phyloP scores from a whole-genome alignment of 768 basidiomycete genomes.

The Suillus lakei region DNA sequence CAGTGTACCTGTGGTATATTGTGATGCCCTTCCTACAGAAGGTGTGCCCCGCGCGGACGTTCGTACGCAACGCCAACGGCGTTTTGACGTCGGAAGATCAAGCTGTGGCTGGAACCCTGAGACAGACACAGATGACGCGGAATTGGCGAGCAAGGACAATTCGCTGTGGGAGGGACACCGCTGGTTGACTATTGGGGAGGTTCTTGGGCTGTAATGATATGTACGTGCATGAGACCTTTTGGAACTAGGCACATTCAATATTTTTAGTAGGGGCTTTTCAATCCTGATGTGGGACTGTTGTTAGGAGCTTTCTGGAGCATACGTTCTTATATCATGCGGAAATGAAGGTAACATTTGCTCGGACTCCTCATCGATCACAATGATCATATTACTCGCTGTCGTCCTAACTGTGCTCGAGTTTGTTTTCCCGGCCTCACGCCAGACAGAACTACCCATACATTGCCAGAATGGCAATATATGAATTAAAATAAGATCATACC shows the following conservation, averaged over 20 bases:
- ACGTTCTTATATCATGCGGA: neutral
- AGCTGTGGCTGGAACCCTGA: constrained; percentile 26
- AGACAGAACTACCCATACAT: neutral
- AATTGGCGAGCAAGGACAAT: constrained; percentile 25
- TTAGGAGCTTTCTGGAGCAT: neutral
- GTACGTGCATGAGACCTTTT: neutral
- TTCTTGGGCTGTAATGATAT: constrained; percentile 6
- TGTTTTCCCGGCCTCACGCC: neutral
- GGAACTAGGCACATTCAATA: neutral
- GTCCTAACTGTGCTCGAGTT: neutral
- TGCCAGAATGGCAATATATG: neutral
- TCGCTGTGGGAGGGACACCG: constrained; percentile 25
- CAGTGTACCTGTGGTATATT: constrained; percentile 10
- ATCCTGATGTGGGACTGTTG: neutral
- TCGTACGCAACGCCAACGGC: constrained; percentile 21
- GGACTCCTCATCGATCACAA: neutral
- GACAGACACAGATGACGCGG: constrained; percentile 15
- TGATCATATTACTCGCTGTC: neutral
- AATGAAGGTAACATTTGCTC: neutral
- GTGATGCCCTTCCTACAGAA: constrained; percentile 20
- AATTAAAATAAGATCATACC: too few relatives aligned
- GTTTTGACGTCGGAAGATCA: constrained; percentile 18
- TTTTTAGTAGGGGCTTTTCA: neutral
- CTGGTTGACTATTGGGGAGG: constrained; percentile 22
- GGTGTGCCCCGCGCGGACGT: constrained; percentile 2